Percentiles rank a stretch among this genome's conserved stretches.
Conservation (phyloP, 2,329 filamentous ascomycete genomes). For the Aschersonia sp. region DNA sequence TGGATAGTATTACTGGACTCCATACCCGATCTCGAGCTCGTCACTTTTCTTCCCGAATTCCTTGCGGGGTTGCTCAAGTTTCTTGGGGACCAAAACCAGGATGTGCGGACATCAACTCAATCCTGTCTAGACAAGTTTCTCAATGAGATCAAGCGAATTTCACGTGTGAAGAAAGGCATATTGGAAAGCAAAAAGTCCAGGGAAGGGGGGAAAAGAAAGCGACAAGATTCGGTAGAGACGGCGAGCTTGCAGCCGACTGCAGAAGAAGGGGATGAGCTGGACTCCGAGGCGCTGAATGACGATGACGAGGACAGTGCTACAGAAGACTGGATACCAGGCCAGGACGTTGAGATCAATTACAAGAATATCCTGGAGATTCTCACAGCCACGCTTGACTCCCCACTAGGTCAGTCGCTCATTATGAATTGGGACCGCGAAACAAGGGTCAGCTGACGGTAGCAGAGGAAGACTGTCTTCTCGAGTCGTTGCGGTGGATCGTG, state of each 20-base stretch:
- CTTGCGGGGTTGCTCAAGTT: slow-evolving; percentile 82
- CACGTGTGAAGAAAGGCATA: slow-evolving; percentile 82
- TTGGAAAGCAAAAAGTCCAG: slow-evolving; percentile 66
- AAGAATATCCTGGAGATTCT: slow-evolving; percentile 83
- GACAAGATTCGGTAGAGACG: slow-evolving; percentile 54
- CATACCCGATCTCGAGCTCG: slow-evolving; percentile 89
- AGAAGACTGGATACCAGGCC: slow-evolving; percentile 92
- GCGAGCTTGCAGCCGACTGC: slow-evolving; percentile 41
- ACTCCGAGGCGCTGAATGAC: slow-evolving; percentile 41
- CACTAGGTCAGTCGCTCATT: slow-evolving; percentile 41
- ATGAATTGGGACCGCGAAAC: not conserved
- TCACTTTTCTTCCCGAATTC: slow-evolving; percentile 84
- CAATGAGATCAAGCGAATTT: slow-evolving; percentile 86
- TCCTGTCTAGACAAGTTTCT: slow-evolving; percentile 80
- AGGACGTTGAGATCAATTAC: slow-evolving; percentile 91
- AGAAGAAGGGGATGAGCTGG: slow-evolving; percentile 47
- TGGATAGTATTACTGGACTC: slow-evolving; percentile 94
- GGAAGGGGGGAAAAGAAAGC: slow-evolving; percentile 53
- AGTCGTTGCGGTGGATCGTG: slow-evolving; percentile 88
- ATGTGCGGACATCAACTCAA: slow-evolving; percentile 92
- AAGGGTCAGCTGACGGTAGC: slow-evolving; percentile 1
- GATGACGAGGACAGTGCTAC: slow-evolving; percentile 51
- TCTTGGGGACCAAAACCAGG: slow-evolving; percentile 75
- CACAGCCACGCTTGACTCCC: slow-evolving; percentile 74
- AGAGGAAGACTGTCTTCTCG: slow-evolving; percentile 86